Evolutionary conservation across 139 green algal genomes (phyloP).

Genomic region (Pedinophyceae sp.): DNA sequence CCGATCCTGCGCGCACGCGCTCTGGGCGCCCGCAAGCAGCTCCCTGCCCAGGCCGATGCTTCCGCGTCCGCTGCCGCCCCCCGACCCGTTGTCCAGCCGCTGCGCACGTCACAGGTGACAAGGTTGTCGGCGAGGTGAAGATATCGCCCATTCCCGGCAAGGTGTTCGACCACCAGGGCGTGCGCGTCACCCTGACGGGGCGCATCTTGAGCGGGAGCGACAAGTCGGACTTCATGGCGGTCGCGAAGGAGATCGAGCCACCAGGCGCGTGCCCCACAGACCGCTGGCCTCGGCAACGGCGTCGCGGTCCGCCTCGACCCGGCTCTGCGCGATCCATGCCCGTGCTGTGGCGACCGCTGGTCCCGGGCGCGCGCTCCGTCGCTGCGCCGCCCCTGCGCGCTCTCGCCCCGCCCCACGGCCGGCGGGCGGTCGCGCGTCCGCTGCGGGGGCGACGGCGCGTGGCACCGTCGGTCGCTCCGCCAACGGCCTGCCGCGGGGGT

Average conservation of each 20-base stretch:
- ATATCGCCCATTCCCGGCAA: constrained; percentile 46
- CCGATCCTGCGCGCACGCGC: too few species aligned
- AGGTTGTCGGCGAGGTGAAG: constrained; percentile 39
- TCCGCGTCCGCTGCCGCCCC: too few species aligned
- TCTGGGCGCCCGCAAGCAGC: too few species aligned
- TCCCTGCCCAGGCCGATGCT: too few species aligned
- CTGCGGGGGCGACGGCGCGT: too few species aligned
- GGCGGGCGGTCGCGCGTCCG: too few species aligned
- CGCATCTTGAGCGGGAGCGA: constrained; percentile 83
- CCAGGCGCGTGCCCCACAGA: too few species aligned
- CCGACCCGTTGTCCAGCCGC: too few species aligned
- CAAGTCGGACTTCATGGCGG: constrained; percentile 73
- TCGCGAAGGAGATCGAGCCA: too few species aligned
- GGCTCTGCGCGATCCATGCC: neutral
- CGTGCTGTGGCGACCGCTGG: neutral
- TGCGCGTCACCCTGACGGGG: constrained; percentile 89
- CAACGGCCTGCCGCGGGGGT: too few species aligned
- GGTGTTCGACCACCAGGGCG: constrained; percentile 83
- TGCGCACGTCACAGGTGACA: too few species aligned
- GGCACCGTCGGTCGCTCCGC: too few species aligned
- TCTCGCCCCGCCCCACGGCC: constrained; percentile 11
- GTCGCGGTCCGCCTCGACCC: neutral
- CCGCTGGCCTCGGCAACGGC: neutral
- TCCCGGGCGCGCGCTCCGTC: neutral
- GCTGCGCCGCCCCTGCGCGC: constrained; percentile 12